A percentile compares a stretch with the other conserved stretches of the same genome.
Conservation (phyloP, 1,284 basidiomycete species). For the Sporisorium graminicola region DNA sequence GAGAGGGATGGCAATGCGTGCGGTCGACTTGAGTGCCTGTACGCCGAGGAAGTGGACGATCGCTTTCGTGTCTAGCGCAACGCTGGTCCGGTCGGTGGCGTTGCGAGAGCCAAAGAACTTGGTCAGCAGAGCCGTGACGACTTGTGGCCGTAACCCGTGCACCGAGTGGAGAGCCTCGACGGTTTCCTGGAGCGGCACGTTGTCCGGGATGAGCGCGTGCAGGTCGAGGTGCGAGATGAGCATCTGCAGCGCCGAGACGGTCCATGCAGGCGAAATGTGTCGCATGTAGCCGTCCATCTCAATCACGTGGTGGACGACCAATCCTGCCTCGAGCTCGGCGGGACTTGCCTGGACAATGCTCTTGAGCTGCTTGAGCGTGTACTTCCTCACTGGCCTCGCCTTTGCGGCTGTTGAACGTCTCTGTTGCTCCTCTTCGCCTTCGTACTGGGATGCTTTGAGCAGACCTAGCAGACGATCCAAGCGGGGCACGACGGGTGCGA, state of each 20-base stretch:
- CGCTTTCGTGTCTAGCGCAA: conserved; percentile 37
- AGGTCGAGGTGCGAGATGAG: conserved; percentile 60
- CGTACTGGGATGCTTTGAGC: conserved; percentile 53
- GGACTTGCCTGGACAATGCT: conserved; percentile 65
- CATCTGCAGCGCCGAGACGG: conserved; percentile 39
- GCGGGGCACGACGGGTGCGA: conserved; percentile 55
- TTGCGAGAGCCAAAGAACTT: conserved; percentile 56
- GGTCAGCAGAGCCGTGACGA: conserved; percentile 50
- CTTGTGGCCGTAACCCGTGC: conserved; percentile 36
- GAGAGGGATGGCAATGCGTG: conserved; percentile 34
- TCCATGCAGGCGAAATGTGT: conserved; percentile 50
- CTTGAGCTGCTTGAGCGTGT: conserved; percentile 60
- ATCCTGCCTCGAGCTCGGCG: conserved; percentile 50
- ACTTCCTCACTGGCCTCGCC: conserved; percentile 34
- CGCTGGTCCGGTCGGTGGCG: not conserved
- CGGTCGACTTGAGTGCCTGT: conserved; percentile 43
- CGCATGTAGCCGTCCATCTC: conserved; percentile 59
- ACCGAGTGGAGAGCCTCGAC: conserved; percentile 40
- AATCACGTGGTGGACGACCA: conserved; percentile 51
- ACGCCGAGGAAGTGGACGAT: conserved; percentile 56
- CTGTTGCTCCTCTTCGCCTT: conserved; percentile 50
- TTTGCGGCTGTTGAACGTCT: not conserved
- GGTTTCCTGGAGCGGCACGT: conserved; percentile 47
- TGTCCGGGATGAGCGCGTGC: conserved; percentile 51
- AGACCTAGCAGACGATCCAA: conserved; percentile 56